Evolutionary conservation across 106 monocot genomes (phyloP), one percentile per base, ranked within the genome.

Genomic region (Gastrodia elata): DNA sequence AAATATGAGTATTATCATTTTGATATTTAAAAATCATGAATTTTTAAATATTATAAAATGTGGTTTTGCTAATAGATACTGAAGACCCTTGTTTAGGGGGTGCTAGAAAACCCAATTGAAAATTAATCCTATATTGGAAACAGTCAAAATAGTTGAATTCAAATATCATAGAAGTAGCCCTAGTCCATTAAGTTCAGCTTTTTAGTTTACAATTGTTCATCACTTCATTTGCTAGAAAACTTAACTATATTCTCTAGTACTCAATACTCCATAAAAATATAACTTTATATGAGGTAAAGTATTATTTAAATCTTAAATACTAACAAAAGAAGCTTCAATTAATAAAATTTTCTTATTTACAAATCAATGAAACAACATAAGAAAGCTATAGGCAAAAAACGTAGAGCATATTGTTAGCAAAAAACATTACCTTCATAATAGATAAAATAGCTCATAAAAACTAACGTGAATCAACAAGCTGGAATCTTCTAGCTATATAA

Each of bases 391-490:
- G 15, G 3, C 3, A 18, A 20, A 48, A 48, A 48, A 20, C 6
- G 52, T 52, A 52, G 52, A 13, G 52, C n/a, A 52, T 52, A 22
- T 52, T 22, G 22, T 7, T 52, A 22, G 52, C 22, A 52, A 4
- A 52, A 52, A 52, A 18, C n/a, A 22, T n/a, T 18, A n/a, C 18
- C 0, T 52, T 52, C 52, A 52, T 52, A n/a, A n/a, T n/a, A 52
- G 52, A 22, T 52, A 52, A 52, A 52, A n/a, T 22, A 52, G n/a
- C 52, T n/a, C 52, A 52, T 52, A n/a, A 52, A 52, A n/a, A n/a
- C n/a, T n/a, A n/a, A n/a, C n/a, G 52, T 22, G 22, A 52, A 22
- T 52, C 0, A 5, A n/a, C n/a, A 52, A n/a, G 52, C 52, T n/a
- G 18, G 20, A 52, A 52, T 52, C 52, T n/a, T 52, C 4, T 52